Conservation (phyloP, 1,284 basidiomycete species). For the Apiotrichum brassicae region DNA sequence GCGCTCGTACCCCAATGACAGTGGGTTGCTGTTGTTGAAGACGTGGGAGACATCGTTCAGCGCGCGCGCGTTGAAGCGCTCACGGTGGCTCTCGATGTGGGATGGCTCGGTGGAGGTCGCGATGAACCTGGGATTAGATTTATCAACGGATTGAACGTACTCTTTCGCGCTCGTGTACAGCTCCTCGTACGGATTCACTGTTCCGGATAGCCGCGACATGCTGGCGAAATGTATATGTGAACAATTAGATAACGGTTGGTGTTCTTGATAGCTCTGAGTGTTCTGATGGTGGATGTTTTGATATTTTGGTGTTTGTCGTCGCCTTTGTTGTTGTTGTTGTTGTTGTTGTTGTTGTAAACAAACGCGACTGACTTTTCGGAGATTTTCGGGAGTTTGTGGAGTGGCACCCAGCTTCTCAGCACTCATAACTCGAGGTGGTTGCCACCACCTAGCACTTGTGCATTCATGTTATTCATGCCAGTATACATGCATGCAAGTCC, state of each 20-base stretch:
- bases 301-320: background rate
- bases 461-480: too few relatives aligned
- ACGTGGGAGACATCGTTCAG: constrained; percentile 25
- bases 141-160: background rate
- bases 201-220: constrained; percentile 7
- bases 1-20: constrained; percentile 36
- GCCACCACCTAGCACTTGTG: too few relatives aligned
- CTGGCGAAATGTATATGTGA: too few relatives aligned
- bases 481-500: too few relatives aligned
- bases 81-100: constrained; percentile 26
- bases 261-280: too few relatives aligned
- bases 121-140: constrained; percentile 1
- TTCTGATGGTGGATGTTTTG: background rate
- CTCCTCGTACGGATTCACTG: constrained; percentile 2
- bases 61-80: constrained; percentile 30
- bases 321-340: too few relatives aligned
- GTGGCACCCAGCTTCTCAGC: too few relatives aligned
- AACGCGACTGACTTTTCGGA: constrained; percentile 10
- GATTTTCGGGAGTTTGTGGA: background rate
- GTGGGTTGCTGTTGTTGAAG: constrained; percentile 33
- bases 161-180: constrained; percentile 2
- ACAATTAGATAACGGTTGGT: too few relatives aligned
- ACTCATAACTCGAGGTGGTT: too few relatives aligned
- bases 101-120: constrained; percentile 10
- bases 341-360: constrained; percentile 8